A percentile compares a stretch with the other conserved stretches of the same genome.
These are phyloP conservation scores for Penicillium rolfsii DNA, from an alignment of 2,329 filamentous ascomycete species.

Conservation along the genomic window DNA sequence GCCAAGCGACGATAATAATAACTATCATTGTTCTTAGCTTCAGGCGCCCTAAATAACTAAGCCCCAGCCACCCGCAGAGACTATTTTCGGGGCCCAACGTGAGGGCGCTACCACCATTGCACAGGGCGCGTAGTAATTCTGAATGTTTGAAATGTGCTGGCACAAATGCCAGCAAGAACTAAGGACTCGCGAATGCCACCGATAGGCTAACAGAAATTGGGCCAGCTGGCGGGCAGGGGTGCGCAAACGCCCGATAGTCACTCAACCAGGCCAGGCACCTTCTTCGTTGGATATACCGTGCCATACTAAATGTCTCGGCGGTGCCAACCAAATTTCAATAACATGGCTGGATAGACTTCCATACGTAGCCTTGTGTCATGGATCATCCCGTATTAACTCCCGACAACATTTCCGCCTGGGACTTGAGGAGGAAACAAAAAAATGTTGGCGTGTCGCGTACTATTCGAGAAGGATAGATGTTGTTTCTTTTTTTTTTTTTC, in stretches of 20 bases:
- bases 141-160: conserved; percentile 6
- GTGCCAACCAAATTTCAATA: not conserved
- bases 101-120: not conserved
- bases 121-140: conserved; percentile 10
- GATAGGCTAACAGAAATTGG: not conserved
- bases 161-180: conserved; percentile 1
- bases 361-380: not conserved
- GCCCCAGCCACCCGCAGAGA: not conserved
- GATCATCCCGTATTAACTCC: not conserved
- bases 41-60: not conserved
- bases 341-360: conserved; percentile 1
- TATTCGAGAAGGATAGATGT: not conserved
- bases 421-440: no score
- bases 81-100: not conserved
- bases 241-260: conserved; percentile 3
- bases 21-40: not conserved
- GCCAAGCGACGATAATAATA: conserved; percentile 1
- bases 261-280: not conserved
- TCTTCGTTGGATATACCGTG: not conserved
- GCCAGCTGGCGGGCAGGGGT: not conserved
- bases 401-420: not conserved
- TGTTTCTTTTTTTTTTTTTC: no score
- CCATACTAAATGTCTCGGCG: not conserved
- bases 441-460: not conserved
- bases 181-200: not conserved